Percentiles rank a stretch among this genome's conserved stretches.
These are phyloP conservation scores for Tulasnella sp. DNA, from an alignment of 768 basidiomycete species.

Conservation along the genomic window DNA sequence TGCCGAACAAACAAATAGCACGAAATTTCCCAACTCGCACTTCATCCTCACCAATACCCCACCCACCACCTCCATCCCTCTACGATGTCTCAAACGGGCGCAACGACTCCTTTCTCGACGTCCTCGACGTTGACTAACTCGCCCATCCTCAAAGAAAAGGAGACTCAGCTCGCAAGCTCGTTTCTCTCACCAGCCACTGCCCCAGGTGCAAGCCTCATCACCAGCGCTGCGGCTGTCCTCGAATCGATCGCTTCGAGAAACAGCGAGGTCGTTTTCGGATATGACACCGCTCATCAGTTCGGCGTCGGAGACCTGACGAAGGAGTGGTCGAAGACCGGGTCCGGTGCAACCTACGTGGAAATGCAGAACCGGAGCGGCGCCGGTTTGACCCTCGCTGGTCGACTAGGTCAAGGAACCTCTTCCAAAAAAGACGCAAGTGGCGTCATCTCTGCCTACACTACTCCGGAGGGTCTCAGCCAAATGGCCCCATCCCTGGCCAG, in stretches of 20 bases:
- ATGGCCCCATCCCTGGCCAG: constrained; percentile 73
- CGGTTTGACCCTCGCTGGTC: constrained; percentile 65
- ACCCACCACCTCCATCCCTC: neutral
- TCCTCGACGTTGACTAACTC: constrained; percentile 8
- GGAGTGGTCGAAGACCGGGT: constrained; percentile 38
- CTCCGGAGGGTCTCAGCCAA: constrained; percentile 67
- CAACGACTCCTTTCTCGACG: constrained; percentile 12
- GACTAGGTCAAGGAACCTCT: constrained; percentile 62
- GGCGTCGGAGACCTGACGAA: constrained; percentile 69
- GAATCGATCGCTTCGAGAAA: constrained; percentile 54
- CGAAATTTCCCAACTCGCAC: neutral
- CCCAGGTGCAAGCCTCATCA: neutral
- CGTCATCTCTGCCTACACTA: constrained; percentile 62
- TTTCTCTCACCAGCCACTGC: constrained; percentile 1
- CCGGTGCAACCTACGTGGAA: constrained; percentile 35
- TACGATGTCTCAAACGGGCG: constrained; percentile 1
- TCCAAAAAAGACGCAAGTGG: constrained; percentile 47
- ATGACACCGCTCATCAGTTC: constrained; percentile 73
- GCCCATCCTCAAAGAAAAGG: neutral
- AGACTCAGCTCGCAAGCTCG: neutral
- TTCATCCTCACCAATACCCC: neutral
- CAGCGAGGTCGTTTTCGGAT: constrained; percentile 64
- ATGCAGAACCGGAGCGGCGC: constrained; percentile 80
- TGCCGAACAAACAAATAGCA: neutral
- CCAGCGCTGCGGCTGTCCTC: constrained; percentile 28